Conservation (phyloP, 345 rosid genomes). For the Sisymbrium irio region DNA sequence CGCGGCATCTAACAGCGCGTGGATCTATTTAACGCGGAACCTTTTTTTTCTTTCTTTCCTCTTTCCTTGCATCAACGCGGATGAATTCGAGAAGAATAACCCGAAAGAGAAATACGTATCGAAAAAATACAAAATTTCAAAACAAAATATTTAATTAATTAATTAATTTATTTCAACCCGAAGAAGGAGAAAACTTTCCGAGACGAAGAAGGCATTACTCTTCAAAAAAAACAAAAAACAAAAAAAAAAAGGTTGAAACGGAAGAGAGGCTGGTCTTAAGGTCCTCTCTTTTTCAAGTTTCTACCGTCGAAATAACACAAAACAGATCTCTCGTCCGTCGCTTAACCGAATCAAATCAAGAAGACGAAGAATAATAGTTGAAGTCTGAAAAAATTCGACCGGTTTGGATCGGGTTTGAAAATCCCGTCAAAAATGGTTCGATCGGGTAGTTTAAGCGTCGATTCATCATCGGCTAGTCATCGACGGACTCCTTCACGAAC, state of each 20-base stretch:
- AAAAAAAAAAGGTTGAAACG: slow-evolving; percentile 28
- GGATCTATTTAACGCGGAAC: too few relatives aligned
- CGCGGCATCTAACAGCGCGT: too few relatives aligned
- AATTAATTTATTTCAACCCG: neutral
- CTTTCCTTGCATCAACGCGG: neutral
- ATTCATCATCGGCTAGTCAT: slow-evolving; percentile 43
- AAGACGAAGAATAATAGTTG: slow-evolving; percentile 7
- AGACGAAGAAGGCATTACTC: slow-evolving; percentile 22
- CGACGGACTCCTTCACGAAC: slow-evolving; percentile 52
- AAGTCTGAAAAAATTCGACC: neutral
- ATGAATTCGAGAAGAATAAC: neutral
- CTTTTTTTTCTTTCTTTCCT: too few relatives aligned
- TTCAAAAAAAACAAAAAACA: neutral
- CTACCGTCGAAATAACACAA: neutral
- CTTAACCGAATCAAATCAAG: neutral
- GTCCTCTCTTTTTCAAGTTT: slow-evolving; percentile 31
- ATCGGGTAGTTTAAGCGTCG: slow-evolving; percentile 46
- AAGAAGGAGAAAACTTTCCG: slow-evolving; percentile 15
- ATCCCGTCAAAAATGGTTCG: slow-evolving; percentile 48
- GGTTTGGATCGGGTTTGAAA: slow-evolving; percentile 29
- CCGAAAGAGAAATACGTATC: neutral
- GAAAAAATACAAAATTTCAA: neutral
- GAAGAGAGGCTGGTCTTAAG: slow-evolving; percentile 24
- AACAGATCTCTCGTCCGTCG: slow-evolving; percentile 24
- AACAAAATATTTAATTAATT: neutral